Conservation (phyloP, 345 rosid genomes). For the Pelargonium nanum region DNA sequence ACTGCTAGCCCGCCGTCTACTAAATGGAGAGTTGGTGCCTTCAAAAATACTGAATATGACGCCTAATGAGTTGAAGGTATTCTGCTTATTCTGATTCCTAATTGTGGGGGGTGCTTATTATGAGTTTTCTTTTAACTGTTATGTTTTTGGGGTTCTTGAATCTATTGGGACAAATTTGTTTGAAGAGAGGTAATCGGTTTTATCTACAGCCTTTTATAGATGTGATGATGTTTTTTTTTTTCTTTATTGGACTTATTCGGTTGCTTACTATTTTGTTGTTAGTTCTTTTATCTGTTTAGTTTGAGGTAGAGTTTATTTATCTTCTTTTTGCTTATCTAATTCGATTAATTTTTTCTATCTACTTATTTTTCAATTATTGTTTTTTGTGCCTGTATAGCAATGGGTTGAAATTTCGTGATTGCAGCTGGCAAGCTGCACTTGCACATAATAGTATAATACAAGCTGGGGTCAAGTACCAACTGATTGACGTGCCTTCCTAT, state of each 20-base stretch:
- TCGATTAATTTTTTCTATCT: too few species aligned
- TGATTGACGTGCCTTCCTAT: neutral
- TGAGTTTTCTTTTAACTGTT: neutral
- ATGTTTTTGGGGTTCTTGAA: neutral
- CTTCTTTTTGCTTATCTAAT: too few species aligned
- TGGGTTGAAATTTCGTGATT: too few species aligned
- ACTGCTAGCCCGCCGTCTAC: constrained; percentile 57
- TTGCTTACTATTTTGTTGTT: too few species aligned
- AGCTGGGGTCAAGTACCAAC: neutral
- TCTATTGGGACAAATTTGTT: neutral
- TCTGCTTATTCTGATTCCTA: neutral
- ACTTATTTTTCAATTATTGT: too few species aligned
- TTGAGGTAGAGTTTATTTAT: too few species aligned
- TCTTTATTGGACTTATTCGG: too few species aligned
- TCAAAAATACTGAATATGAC: constrained; percentile 79
- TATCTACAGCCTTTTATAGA: neutral
- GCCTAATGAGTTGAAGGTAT: constrained; percentile 82
- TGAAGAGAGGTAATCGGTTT: neutral
- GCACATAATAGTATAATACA: neutral
- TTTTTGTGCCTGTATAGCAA: too few species aligned
- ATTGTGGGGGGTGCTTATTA: neutral
- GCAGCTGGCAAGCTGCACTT: neutral
- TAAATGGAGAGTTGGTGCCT: constrained; percentile 76
- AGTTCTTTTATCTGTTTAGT: too few species aligned
- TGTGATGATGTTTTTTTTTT: neutral